phyloP scores from a whole-genome alignment of 1,284 basidiomycete species.

The Paramarasmius palmivorus region DNA sequence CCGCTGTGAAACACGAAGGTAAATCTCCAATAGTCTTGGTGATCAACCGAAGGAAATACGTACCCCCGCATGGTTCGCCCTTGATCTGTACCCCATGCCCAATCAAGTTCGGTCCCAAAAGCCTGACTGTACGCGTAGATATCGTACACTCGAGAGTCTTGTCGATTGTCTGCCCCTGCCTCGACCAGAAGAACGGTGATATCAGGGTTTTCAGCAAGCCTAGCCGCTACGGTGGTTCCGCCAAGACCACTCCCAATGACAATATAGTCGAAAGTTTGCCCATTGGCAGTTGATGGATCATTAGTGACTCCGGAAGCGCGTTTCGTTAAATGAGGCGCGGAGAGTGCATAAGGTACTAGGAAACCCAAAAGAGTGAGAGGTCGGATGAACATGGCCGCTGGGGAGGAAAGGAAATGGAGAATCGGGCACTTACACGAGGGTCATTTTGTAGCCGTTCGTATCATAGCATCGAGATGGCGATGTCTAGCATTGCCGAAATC shows the following conservation, averaged over 20 bases:
- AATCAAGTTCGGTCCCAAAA: slow-evolving; percentile 48
- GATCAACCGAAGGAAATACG: slow-evolving; percentile 16
- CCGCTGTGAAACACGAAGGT: slow-evolving; percentile 33
- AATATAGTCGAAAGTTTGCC: slow-evolving; percentile 63
- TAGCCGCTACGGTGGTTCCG: slow-evolving; percentile 61
- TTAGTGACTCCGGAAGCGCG: slow-evolving; percentile 37
- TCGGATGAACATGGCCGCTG: not conserved
- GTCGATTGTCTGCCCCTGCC: slow-evolving; percentile 52
- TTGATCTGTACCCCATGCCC: slow-evolving; percentile 49
- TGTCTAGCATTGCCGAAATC: no score
- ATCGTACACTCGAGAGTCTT: slow-evolving; percentile 46
- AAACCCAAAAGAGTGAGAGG: slow-evolving; percentile 5
- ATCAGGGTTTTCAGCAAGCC: slow-evolving; percentile 56
- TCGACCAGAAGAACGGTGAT: slow-evolving; percentile 60
- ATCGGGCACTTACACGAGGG: not conserved
- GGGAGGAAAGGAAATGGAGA: not conserved
- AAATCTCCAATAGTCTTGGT: not conserved
- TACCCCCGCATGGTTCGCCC: slow-evolving; percentile 47
- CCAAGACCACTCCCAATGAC: slow-evolving; percentile 66
- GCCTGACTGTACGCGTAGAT: slow-evolving; percentile 48
- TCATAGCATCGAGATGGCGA: not conserved
- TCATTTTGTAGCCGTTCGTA: not conserved
- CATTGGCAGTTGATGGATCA: slow-evolving; percentile 28
- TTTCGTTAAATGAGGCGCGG: slow-evolving; percentile 25
- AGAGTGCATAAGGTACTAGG: not conserved